These are phyloP conservation scores for Xylaria sp. DNA, from an alignment of 2,329 filamentous ascomycete species.

Conservation along the genomic window DNA sequence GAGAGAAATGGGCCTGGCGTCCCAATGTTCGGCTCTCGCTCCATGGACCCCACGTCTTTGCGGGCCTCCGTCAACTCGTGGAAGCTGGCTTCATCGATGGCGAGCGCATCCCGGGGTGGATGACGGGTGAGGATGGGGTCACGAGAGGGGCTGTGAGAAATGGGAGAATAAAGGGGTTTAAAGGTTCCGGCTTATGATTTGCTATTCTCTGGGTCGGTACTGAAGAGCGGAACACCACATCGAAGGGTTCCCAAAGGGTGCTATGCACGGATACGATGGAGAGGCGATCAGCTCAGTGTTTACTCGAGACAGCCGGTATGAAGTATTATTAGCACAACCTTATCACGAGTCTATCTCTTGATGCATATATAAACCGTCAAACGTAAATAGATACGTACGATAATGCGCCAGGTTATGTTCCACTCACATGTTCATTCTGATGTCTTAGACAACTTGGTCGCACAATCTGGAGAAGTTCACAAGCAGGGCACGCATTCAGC, in stretches of 20 bases:
- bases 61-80: constrained; percentile 77
- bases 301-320: not conserved
- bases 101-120: constrained; percentile 83
- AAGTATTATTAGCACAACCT: not conserved
- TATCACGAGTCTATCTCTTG: not conserved
- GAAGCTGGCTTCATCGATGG: constrained; percentile 79
- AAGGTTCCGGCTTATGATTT: constrained; percentile 60
- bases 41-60: constrained; percentile 78
- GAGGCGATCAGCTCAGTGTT: not conserved
- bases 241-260: not conserved
- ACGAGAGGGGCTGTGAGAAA: constrained; percentile 72
- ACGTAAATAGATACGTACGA: too few relatives aligned
- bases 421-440: too few relatives aligned
- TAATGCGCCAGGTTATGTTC: too few relatives aligned
- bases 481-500: too few relatives aligned
- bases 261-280: not conserved
- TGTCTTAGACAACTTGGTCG: too few relatives aligned
- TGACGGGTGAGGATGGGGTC: constrained; percentile 85
- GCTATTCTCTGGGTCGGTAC: too few relatives aligned
- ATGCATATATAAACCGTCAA: too few relatives aligned
- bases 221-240: too few relatives aligned
- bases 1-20: constrained; percentile 50
- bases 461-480: too few relatives aligned
- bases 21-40: constrained; percentile 71
- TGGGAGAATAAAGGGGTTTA: constrained; percentile 67